Conservation (phyloP, 2,329 filamentous ascomycete genomes). For the Thelonectria rubi region DNA sequence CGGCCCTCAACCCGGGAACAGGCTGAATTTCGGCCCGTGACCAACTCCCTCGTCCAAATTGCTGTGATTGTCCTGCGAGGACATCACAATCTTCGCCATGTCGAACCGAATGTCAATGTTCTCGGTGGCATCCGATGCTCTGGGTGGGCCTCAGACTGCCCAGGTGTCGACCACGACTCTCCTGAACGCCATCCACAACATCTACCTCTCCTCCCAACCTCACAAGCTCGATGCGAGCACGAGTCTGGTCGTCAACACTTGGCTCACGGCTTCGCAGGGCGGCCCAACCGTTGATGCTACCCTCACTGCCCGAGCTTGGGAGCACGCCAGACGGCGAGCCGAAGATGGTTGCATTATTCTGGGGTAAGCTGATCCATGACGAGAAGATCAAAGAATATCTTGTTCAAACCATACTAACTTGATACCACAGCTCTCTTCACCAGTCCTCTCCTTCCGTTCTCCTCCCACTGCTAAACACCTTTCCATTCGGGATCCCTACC, state of each 20-base stretch:
- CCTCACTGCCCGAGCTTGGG: slow-evolving; percentile 86
- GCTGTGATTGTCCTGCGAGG: slow-evolving; percentile 53
- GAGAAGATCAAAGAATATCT: not conserved
- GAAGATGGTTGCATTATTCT: slow-evolving; percentile 95
- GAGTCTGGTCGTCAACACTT: slow-evolving; percentile 93
- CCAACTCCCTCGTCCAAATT: slow-evolving; percentile 27
- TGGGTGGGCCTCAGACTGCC: slow-evolving; percentile 71
- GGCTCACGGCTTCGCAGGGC: slow-evolving; percentile 81
- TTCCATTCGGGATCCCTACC: slow-evolving; percentile 82
- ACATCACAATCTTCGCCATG: slow-evolving; percentile 56
- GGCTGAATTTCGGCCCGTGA: slow-evolving; percentile 23
- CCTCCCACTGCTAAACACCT: slow-evolving; percentile 78
- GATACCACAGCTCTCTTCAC: slow-evolving; percentile 78
- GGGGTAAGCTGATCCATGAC: slow-evolving; percentile 65
- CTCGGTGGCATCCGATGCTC: slow-evolving; percentile 71
- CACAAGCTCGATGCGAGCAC: slow-evolving; percentile 89
- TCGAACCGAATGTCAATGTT: slow-evolving; percentile 75
- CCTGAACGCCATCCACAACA: slow-evolving; percentile 89
- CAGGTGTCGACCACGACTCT: slow-evolving; percentile 94
- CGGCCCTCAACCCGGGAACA: slow-evolving; percentile 21
- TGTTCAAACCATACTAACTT: slow-evolving; percentile 25
- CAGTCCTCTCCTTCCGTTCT: slow-evolving; percentile 87
- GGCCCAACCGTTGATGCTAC: slow-evolving; percentile 80
- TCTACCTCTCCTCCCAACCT: slow-evolving; percentile 83
- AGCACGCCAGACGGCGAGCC: slow-evolving; percentile 91